Evolutionary conservation across 1,139 yeast genomes (phyloP), one percentile per base, ranked within the genome.

Genomic region (Taphrina confusa): DNA sequence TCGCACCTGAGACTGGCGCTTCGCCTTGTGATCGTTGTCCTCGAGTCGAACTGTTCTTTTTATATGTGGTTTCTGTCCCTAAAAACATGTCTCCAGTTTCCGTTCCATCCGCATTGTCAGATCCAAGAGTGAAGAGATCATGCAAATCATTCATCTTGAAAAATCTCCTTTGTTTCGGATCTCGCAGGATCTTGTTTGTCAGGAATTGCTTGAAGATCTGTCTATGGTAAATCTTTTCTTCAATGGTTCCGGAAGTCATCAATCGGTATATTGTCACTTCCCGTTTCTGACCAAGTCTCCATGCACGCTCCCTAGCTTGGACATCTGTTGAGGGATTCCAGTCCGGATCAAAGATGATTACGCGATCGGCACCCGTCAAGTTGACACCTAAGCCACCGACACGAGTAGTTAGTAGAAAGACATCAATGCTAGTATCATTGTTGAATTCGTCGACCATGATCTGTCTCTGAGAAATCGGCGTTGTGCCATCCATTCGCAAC

Each of bases 271-370:
- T 91, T 2, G 91, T 83, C n/a, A 92, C 97, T 67, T 91, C 96
- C 65, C 84, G 83, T 70, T 87, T 91, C 70, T 92, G 98, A 0
- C 98, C 98, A 64, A 92, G 78, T 66, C 98, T 78, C 98, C 98
- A 92, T 0, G 97, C 97, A 56, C 98, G 75, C 72, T 92, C 98
- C 65, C 98, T 76, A 0, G 98, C 98, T 72, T 92, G 98, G 65
- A 92, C 80, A 75, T 92, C 98, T 0, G 97, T 92, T 0, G 97
- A 89, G 0, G 98, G 98, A 69, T 92, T 92, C 98, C 98, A 92
- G 71, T 92, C 98, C 0, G 98, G 98, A 69, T 92, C 98, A 70
- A 80, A 92, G 16, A 92, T 92, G 18, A 92, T 89, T 4, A 92
- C 96, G 57, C 98, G 75, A 67, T 90, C 92, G 0, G 98, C 98